Evolutionary conservation across 768 basidiomycete species (phyloP), one percentile per base, ranked within the genome.

Genomic region (Leccinum ochraceum): DNA sequence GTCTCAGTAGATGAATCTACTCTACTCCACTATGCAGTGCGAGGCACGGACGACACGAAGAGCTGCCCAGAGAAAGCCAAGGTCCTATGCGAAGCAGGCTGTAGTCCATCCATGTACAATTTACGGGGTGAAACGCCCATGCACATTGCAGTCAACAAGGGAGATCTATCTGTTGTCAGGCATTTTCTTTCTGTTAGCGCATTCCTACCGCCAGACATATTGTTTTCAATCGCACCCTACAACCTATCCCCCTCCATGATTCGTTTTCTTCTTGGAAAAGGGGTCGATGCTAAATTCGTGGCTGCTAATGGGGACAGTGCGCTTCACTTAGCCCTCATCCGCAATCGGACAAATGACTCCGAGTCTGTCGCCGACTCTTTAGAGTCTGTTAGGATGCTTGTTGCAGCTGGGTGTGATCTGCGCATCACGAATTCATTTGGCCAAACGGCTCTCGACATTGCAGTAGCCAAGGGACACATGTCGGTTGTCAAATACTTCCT

Each of bases 281-380:
- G 42, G 9, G 42, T 1, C 17, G 4, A 44, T 44, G 42, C 42
- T n/a, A 44, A 8, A 17, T 7, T n/a, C 1, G 17, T 44, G 16
- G 42, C 9, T 44, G 42, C 42, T 17, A 44, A 44, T 44, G 42
- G 42, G n/a, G 42, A 44, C 42, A 44, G 17, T 17, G 42, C 4
- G n/a, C n/a, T 44, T 44, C 42, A 44, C 17, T 30, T 30, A 44
- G 42, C 42, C 42, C 42, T 44, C 34, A 4, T 4, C 7, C 42
- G 0, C 7, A 3, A 16, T 17, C 14, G 1, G 8, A 9, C n/a
- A n/a, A n/a, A 9, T 1, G 7, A 8, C 42, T 9, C 7, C 28
- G 8, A 30, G 28, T 2, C 2, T 7, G 7, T 4, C 16, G n/a
- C 3, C 28, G 28, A 30, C 42, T 17, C 3, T n/a, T 9, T n/a